Percentiles rank a stretch among this genome's conserved stretches.
These are phyloP conservation scores for Ampelocalamus luodianensis DNA, from an alignment of 176 grass and related monocot genomes.

Conservation along the genomic window DNA sequence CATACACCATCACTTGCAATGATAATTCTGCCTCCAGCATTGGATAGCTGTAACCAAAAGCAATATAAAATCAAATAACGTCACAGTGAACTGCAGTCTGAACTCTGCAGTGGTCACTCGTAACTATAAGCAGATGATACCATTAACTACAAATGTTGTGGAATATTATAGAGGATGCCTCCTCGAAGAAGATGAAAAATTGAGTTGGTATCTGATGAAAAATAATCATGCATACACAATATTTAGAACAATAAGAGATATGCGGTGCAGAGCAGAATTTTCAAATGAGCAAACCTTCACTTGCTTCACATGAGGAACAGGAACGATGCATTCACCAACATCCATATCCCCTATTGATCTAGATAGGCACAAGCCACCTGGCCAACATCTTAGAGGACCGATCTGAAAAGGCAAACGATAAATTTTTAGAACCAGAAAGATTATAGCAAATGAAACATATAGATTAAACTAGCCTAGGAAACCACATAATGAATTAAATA, in stretches of 20 bases:
- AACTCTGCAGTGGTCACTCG: neutral
- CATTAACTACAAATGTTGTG: neutral
- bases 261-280: constrained; percentile 19
- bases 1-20: constrained; percentile 98
- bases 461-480: neutral
- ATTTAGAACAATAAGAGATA: neutral
- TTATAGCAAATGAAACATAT: neutral
- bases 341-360: constrained; percentile 97
- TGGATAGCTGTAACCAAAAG: constrained; percentile 71
- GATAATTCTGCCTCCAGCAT: constrained; percentile 84
- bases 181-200: constrained; percentile 12
- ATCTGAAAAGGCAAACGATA: constrained; percentile 60
- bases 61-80: constrained; percentile 34
- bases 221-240: neutral
- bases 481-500: neutral
- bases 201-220: constrained; percentile 2
- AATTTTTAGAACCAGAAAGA: constrained; percentile 11
- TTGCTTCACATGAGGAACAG: constrained; percentile 98
- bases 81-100: constrained; percentile 21
- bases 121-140: constrained; percentile 17
- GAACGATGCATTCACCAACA: constrained; percentile 94
- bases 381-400: constrained; percentile 98
- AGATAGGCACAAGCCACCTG: constrained; percentile 95
- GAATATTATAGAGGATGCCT: constrained; percentile 13
- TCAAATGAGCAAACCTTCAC: constrained; percentile 77